These are phyloP conservation scores for Lepidium sativum DNA, from an alignment of 345 rosid genomes.

Conservation along the genomic window DNA sequence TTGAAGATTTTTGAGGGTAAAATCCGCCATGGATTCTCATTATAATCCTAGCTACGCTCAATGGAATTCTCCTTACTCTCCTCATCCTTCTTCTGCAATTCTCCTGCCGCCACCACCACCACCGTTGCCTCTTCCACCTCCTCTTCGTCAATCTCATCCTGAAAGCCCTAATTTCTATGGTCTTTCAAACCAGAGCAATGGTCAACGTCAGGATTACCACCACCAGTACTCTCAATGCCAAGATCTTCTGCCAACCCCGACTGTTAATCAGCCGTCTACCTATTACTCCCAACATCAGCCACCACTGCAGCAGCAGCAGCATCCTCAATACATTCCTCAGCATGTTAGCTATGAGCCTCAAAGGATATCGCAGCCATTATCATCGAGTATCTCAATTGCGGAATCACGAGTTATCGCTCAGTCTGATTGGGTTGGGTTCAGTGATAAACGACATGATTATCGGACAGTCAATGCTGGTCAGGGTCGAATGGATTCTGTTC, in stretches of 20 bases:
- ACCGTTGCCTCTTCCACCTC: conserved; percentile 12
- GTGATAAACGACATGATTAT: conserved; percentile 14
- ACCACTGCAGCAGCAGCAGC: conserved; percentile 9
- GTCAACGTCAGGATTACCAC: conserved; percentile 1
- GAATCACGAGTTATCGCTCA: conserved; percentile 22
- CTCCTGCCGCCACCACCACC: conserved; percentile 21
- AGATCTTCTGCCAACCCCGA: conserved; percentile 5
- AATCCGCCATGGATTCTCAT: conserved; percentile 39
- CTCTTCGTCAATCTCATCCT: conserved; percentile 16
- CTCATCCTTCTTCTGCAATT: conserved; percentile 24
- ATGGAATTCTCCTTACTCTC: conserved; percentile 37
- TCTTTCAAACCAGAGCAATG: conserved; percentile 5
- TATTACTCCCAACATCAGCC: conserved; percentile 23
- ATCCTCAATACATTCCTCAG: conserved; percentile 27
- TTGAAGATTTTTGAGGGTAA: neutral
- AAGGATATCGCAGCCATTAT: conserved; percentile 16
- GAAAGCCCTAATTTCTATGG: conserved; percentile 22
- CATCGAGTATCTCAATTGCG: conserved; percentile 8
- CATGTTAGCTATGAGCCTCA: conserved; percentile 31
- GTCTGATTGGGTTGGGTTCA: conserved; percentile 22
- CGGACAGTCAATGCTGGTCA: conserved; percentile 23
- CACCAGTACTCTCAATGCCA: conserved; percentile 25
- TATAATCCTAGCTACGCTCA: conserved; percentile 28
- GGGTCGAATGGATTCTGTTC: conserved; percentile 20
- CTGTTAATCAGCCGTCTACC: conserved; percentile 18